Percentiles rank a stretch among this genome's conserved stretches.
Evolutionary conservation across 2,329 filamentous ascomycete genomes (phyloP).

Genomic region (Aureobasidium pullulans): DNA sequence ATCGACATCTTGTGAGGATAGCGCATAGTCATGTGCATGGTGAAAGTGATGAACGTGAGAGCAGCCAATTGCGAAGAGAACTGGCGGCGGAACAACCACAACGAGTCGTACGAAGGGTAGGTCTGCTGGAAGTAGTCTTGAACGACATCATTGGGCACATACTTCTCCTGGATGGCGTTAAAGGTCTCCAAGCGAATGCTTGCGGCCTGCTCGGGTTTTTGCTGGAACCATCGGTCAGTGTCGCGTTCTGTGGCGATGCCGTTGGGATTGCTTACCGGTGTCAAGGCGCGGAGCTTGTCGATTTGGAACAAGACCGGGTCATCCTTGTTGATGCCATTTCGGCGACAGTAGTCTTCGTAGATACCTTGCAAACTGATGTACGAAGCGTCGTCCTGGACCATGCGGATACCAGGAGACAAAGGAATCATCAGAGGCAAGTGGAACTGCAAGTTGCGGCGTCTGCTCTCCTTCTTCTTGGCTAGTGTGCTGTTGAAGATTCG

Average conservation of each 20-base stretch:
- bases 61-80: conserved; percentile 94
- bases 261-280: conserved; percentile 17
- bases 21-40: conserved; percentile 92
- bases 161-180: conserved; percentile 86
- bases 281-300: conserved; percentile 75
- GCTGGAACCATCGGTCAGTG: conserved; percentile 40
- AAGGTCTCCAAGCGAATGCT: conserved; percentile 68
- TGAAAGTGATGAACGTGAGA: conserved; percentile 96
- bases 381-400: conserved; percentile 91
- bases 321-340: conserved; percentile 82
- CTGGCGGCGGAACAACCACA: conserved; percentile 97
- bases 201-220: conserved; percentile 52
- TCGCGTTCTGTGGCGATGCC: neutral
- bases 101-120: conserved; percentile 84
- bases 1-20: conserved; percentile 96
- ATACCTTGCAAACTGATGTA: conserved; percentile 92
- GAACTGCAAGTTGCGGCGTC: conserved; percentile 89
- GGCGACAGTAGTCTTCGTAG: conserved; percentile 92
- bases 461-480: conserved; percentile 86
- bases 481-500: conserved; percentile 92
- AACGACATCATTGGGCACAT: conserved; percentile 74
- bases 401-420: conserved; percentile 84
- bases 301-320: conserved; percentile 92
- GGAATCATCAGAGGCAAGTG: conserved; percentile 94
- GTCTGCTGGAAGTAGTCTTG: conserved; percentile 83